Base-by-base conservation (phyloP, 2,329 filamentous ascomycete genomes). In the Madurella fahalii region DNA sequence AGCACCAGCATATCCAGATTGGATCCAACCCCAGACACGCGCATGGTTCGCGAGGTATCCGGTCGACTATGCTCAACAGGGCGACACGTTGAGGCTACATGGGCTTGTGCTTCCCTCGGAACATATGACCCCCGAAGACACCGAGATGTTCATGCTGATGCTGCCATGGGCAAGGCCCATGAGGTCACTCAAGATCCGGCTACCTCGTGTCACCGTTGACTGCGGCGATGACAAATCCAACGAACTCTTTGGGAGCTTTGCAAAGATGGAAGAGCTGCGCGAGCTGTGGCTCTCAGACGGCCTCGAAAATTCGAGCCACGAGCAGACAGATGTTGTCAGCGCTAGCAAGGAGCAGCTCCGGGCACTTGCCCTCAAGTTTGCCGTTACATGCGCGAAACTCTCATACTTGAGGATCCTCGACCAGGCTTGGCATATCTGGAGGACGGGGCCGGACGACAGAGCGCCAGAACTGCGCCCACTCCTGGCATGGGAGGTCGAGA, bases 201-300 rank as follows among this genome's bases (percentile, higher is more conserved):
- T 50, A 25, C 40, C 47, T 5, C 16, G 2, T 5, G 30, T 50
- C 5, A 43, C 47, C 2, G 40, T 12, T 2, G 17, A 5, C 18
- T 16, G 30, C n/a, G 13, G n/a, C 8, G 3, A 25, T 9, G 20
- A 12, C 12, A 2, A 20, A 13, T 20, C 5, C 40, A 2, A 11
- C n/a, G 11, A 11, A 5, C 37, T 43, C 30, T 50, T 30, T 16
- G 8, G 40, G 9, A 16, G 40, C 1, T 12, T 43, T 11, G 4
- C 4, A 25, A 9, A n/a, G 12, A 37, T 50, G 40, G 37, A 5
- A 2, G 31, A 20, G 4, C 47, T 43, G 12, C 30, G 40, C 25
- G 47, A 50, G 47, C 47, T 50, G 16, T 50, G 47, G 47, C 47
- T 50, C 2, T 31, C 47, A 2, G 40, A 50, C 2, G 47, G 47